Base-by-base conservation (phyloP, 2,329 filamentous ascomycete species). In the Xylariaceae sp. region DNA sequence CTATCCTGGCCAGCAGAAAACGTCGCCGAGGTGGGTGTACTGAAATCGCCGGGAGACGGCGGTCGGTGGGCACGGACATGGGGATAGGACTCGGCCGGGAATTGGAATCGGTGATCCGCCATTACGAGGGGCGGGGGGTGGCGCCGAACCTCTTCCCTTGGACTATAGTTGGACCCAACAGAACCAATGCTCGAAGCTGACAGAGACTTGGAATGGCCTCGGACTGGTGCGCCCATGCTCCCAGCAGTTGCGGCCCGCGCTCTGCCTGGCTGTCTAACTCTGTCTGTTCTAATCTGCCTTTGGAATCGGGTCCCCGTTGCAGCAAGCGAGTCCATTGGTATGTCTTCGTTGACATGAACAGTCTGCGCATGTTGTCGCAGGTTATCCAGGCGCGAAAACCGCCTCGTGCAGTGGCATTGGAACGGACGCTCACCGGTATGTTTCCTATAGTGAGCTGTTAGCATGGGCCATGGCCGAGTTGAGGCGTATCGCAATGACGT, bases 361-460 rank as follows among this genome's bases (percentile, higher is more conserved):
- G 94, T 97, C 71, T 96, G 92, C 42, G 94, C 94, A 77, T 99
- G 94, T 69, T 99, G 94, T 55, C 94, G 85, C 48, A 99, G 76
- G 67, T 99, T 99, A 71, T 99, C 92, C 43, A 97, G 80, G 46
- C 92, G 84, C 9, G 94, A 97, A 70, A 99, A 99, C 51, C 91
- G 84, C 47, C 94, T 84, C 2, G 87, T 89, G 71, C 94, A 99
- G 71, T 97, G 94, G 63, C 94, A 99, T 71, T 95, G 88, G 65
- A 97, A 99, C 0, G 94, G 94, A 26, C 94, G 85, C 75, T 99
- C 94, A 49, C 94, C 94, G 0, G 94, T 99, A 67, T 99, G 94
- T 81, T 97, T 97, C 65, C 91, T 94, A 48, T 15, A 45, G 47
- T 61, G 49, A 60, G 69, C 59, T 68, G 63, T 56, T 54, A 57